phyloP scores from a whole-genome alignment of 495 filamentous ascomycete species.

The Lasiosphaeria ovina region DNA sequence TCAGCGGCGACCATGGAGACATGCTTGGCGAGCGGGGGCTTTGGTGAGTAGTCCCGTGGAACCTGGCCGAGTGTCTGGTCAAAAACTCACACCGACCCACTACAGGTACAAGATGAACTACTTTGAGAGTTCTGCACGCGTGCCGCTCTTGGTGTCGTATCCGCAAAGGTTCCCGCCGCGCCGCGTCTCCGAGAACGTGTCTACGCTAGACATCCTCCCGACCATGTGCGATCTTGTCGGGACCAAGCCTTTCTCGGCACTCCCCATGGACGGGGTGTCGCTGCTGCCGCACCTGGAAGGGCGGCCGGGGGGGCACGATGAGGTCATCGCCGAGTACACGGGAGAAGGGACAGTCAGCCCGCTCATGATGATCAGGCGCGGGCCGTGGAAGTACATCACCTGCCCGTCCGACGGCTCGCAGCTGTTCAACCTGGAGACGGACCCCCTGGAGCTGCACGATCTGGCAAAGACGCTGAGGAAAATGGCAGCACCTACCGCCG shows the following conservation, averaged over 20 bases:
- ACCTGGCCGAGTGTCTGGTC: neutral
- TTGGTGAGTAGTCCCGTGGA: conserved; percentile 49
- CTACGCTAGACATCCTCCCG: conserved; percentile 79
- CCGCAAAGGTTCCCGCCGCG: conserved; percentile 66
- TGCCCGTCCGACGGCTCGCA: conserved; percentile 77
- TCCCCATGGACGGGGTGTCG: conserved; percentile 77
- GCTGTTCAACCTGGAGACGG: conserved; percentile 69
- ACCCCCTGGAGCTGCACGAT: conserved; percentile 73
- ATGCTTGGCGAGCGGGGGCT: conserved; percentile 87
- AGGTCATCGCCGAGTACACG: conserved; percentile 84
- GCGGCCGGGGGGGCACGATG: conserved; percentile 54
- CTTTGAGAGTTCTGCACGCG: conserved; percentile 79
- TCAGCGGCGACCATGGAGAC: conserved; percentile 87
- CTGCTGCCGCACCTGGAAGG: conserved; percentile 69
- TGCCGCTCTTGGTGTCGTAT: conserved; percentile 75
- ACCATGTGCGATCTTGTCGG: conserved; percentile 80
- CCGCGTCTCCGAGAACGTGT: conserved; percentile 72
- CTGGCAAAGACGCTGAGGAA: conserved; percentile 47
- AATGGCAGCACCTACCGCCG: conserved; percentile 4
- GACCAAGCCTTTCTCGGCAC: conserved; percentile 54
- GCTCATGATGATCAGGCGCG: conserved; percentile 86
- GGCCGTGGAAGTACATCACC: conserved; percentile 78
- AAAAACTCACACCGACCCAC: conserved; percentile 7
- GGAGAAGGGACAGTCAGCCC: conserved; percentile 83
- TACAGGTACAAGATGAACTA: conserved; percentile 85